These are phyloP conservation scores for Cutaneotrichosporon dermatis DNA, from an alignment of 1,284 basidiomycete species.

Conservation along the genomic window DNA sequence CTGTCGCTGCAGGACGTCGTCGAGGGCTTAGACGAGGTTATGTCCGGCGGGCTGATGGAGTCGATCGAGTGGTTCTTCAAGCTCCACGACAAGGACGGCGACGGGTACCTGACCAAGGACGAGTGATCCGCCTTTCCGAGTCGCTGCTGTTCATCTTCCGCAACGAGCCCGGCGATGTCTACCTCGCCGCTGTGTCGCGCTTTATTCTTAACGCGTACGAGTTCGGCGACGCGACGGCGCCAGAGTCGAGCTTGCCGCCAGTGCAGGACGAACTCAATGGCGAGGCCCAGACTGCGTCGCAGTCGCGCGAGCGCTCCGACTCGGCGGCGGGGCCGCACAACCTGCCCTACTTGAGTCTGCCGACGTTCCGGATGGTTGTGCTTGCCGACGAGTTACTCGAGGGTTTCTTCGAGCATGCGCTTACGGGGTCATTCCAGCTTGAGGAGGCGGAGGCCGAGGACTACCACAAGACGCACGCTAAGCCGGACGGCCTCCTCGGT, in stretches of 20 bases:
- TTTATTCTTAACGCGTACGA: constrained; percentile 97
- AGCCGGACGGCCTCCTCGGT: constrained; percentile 62
- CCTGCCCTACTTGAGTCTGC: constrained; percentile 70
- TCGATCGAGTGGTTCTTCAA: constrained; percentile 99
- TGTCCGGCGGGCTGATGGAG: constrained; percentile 96
- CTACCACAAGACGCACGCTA: constrained; percentile 52
- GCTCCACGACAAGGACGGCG: constrained; percentile 91
- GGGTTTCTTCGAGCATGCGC: constrained; percentile 86
- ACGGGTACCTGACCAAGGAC: constrained; percentile 90
- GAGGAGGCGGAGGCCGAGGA: constrained; percentile 60
- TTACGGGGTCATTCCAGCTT: constrained; percentile 79
- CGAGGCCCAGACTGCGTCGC: constrained; percentile 48
- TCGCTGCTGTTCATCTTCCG: constrained; percentile 96
- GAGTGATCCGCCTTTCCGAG: constrained; percentile 89
- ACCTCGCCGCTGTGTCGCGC: constrained; percentile 87
- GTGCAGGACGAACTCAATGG: constrained; percentile 41
- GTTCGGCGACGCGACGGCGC: constrained; percentile 78
- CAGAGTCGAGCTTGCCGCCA: constrained; percentile 53
- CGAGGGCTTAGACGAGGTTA: constrained; percentile 79
- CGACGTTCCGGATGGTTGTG: constrained; percentile 94
- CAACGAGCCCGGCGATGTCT: constrained; percentile 93
- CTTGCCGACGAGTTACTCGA: constrained; percentile 91
- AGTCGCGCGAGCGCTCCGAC: constrained; percentile 53
- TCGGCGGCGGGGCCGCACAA: constrained; percentile 53
- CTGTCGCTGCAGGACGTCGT: constrained; percentile 88